Conservation (phyloP, 176 grass and related monocot species). For the Oropetium thomaeum region DNA sequence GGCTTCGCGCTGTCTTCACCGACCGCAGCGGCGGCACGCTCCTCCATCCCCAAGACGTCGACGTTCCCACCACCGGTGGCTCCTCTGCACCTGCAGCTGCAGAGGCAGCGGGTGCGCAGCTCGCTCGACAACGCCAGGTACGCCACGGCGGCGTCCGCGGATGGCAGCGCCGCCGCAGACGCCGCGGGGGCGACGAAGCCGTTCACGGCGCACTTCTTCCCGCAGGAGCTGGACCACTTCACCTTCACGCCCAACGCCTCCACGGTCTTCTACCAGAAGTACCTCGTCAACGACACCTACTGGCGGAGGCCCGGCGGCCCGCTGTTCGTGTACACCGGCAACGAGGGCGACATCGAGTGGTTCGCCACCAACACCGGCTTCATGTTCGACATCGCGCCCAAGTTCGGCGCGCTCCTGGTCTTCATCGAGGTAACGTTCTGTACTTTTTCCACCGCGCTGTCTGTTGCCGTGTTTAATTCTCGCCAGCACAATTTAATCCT, state of each 20-base stretch:
- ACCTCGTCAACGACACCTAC: conserved; percentile 80
- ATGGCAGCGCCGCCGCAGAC: neutral
- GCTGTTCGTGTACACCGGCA: conserved; percentile 91
- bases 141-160: neutral
- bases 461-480: neutral
- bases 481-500: no score
- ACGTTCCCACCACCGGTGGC: neutral
- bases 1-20: neutral
- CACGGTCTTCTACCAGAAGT: conserved; percentile 68
- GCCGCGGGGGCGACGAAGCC: conserved; percentile 13
- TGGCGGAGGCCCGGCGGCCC: conserved; percentile 58
- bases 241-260: conserved; percentile 81
- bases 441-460: no score
- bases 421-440: conserved; percentile 70
- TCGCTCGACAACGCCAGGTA: neutral
- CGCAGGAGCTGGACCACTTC: conserved; percentile 96
- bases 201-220: conserved; percentile 78
- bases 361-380: conserved; percentile 79
- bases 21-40: neutral
- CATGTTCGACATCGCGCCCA: conserved; percentile 84
- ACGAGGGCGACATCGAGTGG: conserved; percentile 91
- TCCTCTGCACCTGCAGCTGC: conserved; percentile 1
- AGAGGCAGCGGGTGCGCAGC: neutral
- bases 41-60: neutral
- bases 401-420: conserved; percentile 77